Base-by-base conservation (phyloP, 805 yeast species). In the Pichia eremophila region DNA sequence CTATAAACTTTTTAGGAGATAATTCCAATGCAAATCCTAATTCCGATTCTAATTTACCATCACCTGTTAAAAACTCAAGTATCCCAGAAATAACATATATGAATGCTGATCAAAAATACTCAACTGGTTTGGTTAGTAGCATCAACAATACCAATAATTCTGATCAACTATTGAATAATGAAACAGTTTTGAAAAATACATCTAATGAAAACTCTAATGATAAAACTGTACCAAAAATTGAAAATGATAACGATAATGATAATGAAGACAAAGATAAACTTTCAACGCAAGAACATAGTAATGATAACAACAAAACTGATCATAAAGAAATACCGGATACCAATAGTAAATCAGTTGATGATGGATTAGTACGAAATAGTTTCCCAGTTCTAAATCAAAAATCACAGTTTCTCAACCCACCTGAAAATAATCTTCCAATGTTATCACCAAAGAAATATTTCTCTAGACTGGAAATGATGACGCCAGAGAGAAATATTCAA, bases 401-500 rank as follows among this genome's bases (percentile, higher is more conserved):
- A 36, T 2, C 22, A 7, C 19, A 36, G 4, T n/a, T 17, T 7
- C 10, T 17, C 7, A 36, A 36, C 14, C 22, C 38, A 4, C 14
- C 40, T 22, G 38, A 36, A 18, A 39, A 42, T 15, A 34, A 31
- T 34, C 41, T 25, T 6, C 27, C 46, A 11, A 31, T 46, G 15
- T 36, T 46, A 12, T 44, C 54, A 15, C 66, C 65, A 6, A 73
- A 73, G 50, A 68, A 74, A 43, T 67, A 71, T 2, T 69, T 72
- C 31, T 34, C 35, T 15, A 75, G 80, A n/a, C 61, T 77, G 53
- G 85, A 79, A 54, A 81, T 83, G 5, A 77, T 76, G 54, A 79
- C 86, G 0, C 85, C 85, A 3, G 85, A 78, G 51, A 61, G 85
- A 37, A 82, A 82, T 11, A 51, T 60, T 9, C 54, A 59, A 14